Conservation (phyloP, 768 basidiomycete genomes). For the Pisolithus marmoratus region DNA sequence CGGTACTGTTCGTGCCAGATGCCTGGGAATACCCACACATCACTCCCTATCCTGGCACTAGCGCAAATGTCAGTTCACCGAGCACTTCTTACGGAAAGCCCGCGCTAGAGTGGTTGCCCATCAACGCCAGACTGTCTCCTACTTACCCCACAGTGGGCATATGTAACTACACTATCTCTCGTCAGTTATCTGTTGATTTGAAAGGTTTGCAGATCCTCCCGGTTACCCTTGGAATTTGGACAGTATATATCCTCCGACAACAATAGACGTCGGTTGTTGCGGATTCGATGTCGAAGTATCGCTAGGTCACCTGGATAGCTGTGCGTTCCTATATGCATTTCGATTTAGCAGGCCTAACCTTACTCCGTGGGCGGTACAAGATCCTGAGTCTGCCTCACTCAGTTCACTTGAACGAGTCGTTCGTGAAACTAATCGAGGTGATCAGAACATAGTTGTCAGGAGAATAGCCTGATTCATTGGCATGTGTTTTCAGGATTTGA, state of each 20-base stretch:
- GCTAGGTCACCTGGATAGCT: constrained; percentile 17
- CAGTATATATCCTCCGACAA: constrained; percentile 16
- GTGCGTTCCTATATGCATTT: constrained; percentile 7
- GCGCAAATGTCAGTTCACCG: background rate
- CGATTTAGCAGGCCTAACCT: no score
- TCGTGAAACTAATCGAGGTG: no score
- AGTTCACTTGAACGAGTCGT: no score
- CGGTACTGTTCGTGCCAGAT: constrained; percentile 10
- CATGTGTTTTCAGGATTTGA: no score
- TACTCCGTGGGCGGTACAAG: no score
- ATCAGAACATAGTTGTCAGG: no score
- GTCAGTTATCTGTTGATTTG: background rate
- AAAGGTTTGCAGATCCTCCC: constrained; percentile 9
- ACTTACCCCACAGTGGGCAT: constrained; percentile 26
- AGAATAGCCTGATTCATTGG: no score
- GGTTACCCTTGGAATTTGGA: constrained; percentile 25
- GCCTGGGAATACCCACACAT: constrained; percentile 18
- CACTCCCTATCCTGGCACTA: constrained; percentile 9
- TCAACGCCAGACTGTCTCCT: constrained; percentile 10
- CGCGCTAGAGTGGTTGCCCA: background rate
- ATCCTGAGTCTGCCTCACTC: no score
- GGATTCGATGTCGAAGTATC: constrained; percentile 8
- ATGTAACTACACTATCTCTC: constrained; percentile 23
- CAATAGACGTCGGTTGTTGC: constrained; percentile 1
- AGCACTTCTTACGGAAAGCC: background rate